Evolutionary conservation across 129 eudicot species (phyloP).

Genomic region (Lactuca sativa): DNA sequence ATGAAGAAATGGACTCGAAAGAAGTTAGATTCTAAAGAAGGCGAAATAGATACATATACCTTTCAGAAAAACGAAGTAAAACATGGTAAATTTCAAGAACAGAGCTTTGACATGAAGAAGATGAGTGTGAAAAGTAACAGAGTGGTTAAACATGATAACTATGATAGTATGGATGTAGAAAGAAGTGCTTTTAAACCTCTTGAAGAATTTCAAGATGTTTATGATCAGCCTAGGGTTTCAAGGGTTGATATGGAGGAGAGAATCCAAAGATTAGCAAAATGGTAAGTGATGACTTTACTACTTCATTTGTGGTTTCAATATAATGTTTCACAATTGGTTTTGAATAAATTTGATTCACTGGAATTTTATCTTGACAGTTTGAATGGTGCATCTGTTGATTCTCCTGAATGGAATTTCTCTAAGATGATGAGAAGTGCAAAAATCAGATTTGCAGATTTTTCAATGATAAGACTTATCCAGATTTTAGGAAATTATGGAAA

Average conservation of each 20-base stretch:
- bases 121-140: conserved; percentile 13
- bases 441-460: conserved; percentile 73
- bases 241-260: conserved; percentile 90
- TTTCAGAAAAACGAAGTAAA: neutral
- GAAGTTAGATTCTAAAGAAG: conserved; percentile 10
- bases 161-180: conserved; percentile 37
- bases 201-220: conserved; percentile 45
- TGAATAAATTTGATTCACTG: conserved; percentile 15
- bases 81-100: conserved; percentile 14
- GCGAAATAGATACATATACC: neutral
- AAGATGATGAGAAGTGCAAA: conserved; percentile 88
- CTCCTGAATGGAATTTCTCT: conserved; percentile 87
- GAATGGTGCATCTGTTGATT: conserved; percentile 80
- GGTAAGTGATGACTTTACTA: conserved; percentile 43
- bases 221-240: conserved; percentile 62
- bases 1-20: conserved; percentile 21
- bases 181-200: conserved; percentile 70
- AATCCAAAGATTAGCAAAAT: conserved; percentile 79
- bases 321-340: neutral
- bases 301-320: neutral
- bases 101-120: conserved; percentile 19
- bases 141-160: conserved; percentile 11
- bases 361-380: conserved; percentile 61
- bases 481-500: conserved; percentile 86
- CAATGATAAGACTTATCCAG: conserved; percentile 78